phyloP scores from a whole-genome alignment of 257 asterid species.

The Leonotis leonurus region DNA sequence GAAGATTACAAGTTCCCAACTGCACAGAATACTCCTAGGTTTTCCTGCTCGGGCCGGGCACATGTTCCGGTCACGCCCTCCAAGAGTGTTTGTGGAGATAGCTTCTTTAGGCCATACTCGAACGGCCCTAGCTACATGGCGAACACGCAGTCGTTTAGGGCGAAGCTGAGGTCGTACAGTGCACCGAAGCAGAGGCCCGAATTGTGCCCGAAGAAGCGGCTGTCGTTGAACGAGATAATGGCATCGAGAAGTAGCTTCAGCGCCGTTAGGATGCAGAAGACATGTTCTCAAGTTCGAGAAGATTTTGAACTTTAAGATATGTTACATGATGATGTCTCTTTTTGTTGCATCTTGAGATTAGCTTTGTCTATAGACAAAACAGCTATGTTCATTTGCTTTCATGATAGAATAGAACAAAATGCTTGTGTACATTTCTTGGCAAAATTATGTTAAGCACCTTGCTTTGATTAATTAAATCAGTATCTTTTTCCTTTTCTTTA shows the following conservation, averaged over 20 bases:
- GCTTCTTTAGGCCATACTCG: conserved; percentile 49
- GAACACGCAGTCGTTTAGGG: conserved; percentile 67
- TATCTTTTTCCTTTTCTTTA: neutral
- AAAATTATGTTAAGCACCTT: conserved; percentile 32
- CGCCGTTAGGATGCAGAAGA: conserved; percentile 75
- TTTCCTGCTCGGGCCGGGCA: conserved; percentile 35
- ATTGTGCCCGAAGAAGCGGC: conserved; percentile 42
- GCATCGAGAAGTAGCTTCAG: conserved; percentile 81
- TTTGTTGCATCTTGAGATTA: conserved; percentile 22
- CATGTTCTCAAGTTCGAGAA: conserved; percentile 60
- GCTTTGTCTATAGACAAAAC: conserved; percentile 29
- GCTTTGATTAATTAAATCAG: conserved; percentile 19
- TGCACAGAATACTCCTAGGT: conserved; percentile 73
- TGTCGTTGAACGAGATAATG: conserved; percentile 66
- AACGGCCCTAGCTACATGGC: conserved; percentile 71
- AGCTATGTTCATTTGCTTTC: conserved; percentile 27
- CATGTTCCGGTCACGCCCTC: conserved; percentile 44
- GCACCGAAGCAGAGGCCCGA: conserved; percentile 86
- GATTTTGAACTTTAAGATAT: conserved; percentile 31
- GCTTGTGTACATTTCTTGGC: conserved; percentile 49
- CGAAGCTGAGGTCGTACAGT: conserved; percentile 72
- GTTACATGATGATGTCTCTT: neutral
- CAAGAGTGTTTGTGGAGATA: conserved; percentile 73
- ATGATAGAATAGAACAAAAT: conserved; percentile 30
- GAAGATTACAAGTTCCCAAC: conserved; percentile 57